Evolutionary conservation across 2,329 filamentous ascomycete species (phyloP), one percentile per base, ranked within the genome.

Genomic region (Colletotrichum agaves): DNA sequence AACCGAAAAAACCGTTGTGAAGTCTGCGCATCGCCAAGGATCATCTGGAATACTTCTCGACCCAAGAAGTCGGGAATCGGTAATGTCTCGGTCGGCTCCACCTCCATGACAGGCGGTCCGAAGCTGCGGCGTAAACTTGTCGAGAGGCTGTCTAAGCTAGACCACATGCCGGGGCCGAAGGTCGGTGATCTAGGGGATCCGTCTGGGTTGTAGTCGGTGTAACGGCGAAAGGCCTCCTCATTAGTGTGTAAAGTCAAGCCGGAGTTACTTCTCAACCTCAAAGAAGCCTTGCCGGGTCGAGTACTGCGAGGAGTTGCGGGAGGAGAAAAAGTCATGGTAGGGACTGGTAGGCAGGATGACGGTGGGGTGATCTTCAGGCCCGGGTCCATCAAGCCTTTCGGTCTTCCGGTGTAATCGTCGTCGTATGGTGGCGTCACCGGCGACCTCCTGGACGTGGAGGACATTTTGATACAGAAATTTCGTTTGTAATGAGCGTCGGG

Each of bases 1-100:
- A 86, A 88, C 47, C 78, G 80, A 62, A 81, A 78, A 19, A 88
- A 74, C 35, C 82, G 80, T 63, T 81, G 78, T 2, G 80, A 80
- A 0, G 83, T 84, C 4, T 77, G 77, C 0, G 83, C 81, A 68
- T 86, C 82, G 69, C 81, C 79, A 53, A 88, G 78, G 1, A 84
- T 83, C 69, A 84, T 76, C 50, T 83, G 80, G 62, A 88, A 84
- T 23, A 84, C 80, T 27, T 86, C 83, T 4, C 77, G 75, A 21
- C 83, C 81, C 60, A 86, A 81, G 67, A 88, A 84, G 58, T 86
- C 81, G 0, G 82, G 78, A 39, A 82, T 76, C 0, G 76, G 73
- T 49, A 74, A 56, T n/a, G 59, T 37, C 23, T 69, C 59, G 17
- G 57, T 55, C 15, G 68, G 23, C 21, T 63, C 56, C 27, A 59